Evolutionary conservation across 768 basidiomycete species (phyloP), one percentile per base, ranked within the genome.

Genomic region (Russula sp.): DNA sequence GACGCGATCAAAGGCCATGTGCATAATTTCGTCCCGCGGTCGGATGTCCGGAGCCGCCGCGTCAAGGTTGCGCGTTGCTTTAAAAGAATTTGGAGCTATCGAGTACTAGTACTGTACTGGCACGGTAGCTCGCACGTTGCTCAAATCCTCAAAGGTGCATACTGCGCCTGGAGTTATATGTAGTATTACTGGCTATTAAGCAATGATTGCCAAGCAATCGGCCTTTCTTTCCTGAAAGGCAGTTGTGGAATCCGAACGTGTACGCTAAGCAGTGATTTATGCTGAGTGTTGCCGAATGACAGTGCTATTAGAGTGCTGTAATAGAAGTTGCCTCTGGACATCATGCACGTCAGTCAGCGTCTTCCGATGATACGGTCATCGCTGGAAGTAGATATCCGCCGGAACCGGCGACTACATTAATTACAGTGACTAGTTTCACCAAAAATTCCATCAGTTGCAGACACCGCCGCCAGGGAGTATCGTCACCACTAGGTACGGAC

Each of bases 281-380:
- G 49, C 32, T 52, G 55, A 37, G 55, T 57, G 34, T 45, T 51
- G 35, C 20, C 14, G 11, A 18, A 57, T 57, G 55, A 52, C 55
- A 42, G 27, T 27, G 27, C 27, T 27, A 27, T 27, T n/a, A 35
- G 6, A 14, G 40, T 42, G 14, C 8, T 44, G 44, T n/a, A 2
- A 47, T 20, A 7, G 22, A 11, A 32, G 27, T 8, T 49, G 55
- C 50, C 32, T 32, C 40, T 20, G n/a, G 45, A 57, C 18, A 20
- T 39, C 40, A 31, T 42, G 13, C 1, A 2, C 20, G 20, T 20
- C 42, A 31, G 49, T 7, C 34, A 39, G 34, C 18, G 34, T 8
- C 49, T 44, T 62, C 55, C 61, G 61, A 57, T 57, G 32, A 52
- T 52, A 14, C 14, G 3, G 50, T 52, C 61, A 62, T 62, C 32